A percentile compares a stretch with the other conserved stretches of the same genome.
Evolutionary conservation across 2,329 filamentous ascomycete species (phyloP).

Genomic region (Ophiocordyceps camponoti-leonardi): DNA sequence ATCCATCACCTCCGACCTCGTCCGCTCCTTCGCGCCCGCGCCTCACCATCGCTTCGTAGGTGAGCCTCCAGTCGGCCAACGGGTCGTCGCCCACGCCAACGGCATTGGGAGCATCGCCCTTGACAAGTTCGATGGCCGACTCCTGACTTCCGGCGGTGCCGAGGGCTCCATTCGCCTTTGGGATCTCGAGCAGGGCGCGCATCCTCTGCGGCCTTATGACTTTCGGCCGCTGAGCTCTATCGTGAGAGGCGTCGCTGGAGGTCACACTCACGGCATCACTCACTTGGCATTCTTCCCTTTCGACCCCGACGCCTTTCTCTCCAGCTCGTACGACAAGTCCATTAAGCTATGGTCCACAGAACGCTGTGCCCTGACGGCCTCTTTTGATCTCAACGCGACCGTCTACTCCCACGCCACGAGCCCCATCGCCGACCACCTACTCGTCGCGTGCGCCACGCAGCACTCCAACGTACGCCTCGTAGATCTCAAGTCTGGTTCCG

Average conservation of each 20-base stretch:
- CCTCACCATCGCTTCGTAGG: slow-evolving; percentile 56
- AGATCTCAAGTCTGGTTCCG: slow-evolving; percentile 66
- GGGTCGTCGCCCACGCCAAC: slow-evolving; percentile 50
- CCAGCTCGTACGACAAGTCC: slow-evolving; percentile 61
- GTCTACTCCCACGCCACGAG: slow-evolving; percentile 68
- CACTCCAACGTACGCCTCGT: slow-evolving; percentile 71
- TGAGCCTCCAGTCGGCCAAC: slow-evolving; percentile 15
- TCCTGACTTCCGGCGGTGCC: slow-evolving; percentile 69
- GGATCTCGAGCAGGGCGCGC: slow-evolving; percentile 54
- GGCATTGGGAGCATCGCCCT: slow-evolving; percentile 67
- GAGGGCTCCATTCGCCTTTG: slow-evolving; percentile 75
- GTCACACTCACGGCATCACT: slow-evolving; percentile 56
- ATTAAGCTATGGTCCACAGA: slow-evolving; percentile 60
- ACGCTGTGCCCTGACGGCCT: slow-evolving; percentile 40
- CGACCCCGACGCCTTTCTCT: slow-evolving; percentile 58
- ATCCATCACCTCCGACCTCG: slow-evolving; percentile 45
- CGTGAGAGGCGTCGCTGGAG: slow-evolving; percentile 17
- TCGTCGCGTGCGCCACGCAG: slow-evolving; percentile 80
- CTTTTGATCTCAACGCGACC: slow-evolving; percentile 50
- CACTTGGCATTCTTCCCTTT: slow-evolving; percentile 66
- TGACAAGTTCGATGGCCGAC: slow-evolving; percentile 62
- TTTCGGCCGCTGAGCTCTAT: slow-evolving; percentile 38
- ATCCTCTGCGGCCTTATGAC: slow-evolving; percentile 24
- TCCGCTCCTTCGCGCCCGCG: slow-evolving; percentile 51
- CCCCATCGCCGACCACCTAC: slow-evolving; percentile 50